phyloP scores from a whole-genome alignment of 768 basidiomycete genomes.

The Pholiota conissans region DNA sequence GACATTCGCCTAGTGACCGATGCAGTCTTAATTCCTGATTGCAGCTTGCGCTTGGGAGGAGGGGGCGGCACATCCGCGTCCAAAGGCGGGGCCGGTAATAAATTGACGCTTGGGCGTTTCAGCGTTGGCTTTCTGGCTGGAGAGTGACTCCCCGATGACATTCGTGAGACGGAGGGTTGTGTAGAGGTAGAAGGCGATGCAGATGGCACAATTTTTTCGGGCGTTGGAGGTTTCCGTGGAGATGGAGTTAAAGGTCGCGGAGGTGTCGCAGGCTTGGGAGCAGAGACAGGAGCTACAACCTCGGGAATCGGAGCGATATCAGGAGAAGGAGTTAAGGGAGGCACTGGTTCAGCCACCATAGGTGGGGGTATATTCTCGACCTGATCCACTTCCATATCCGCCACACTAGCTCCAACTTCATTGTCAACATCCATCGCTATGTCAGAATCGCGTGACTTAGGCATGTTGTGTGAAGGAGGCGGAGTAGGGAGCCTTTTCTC shows the following conservation, averaged over 20 bases:
- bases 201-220: not conserved
- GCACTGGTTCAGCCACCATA: not conserved
- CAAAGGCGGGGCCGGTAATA: not conserved
- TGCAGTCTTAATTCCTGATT: not conserved
- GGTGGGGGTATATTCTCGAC: not conserved
- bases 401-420: not conserved
- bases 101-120: not conserved
- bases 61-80: not conserved
- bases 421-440: not conserved
- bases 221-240: not conserved
- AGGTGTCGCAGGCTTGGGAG: no score
- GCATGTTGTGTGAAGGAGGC: not conserved
- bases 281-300: no score
- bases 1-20: not conserved
- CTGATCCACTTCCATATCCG: not conserved
- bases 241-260: not conserved
- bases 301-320: not conserved
- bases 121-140: not conserved
- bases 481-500: not conserved
- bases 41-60: not conserved
- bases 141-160: not conserved
- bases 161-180: not conserved
- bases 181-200: not conserved
- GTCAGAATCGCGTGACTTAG: not conserved
- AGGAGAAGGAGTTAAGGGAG: not conserved